A percentile compares a stretch with the other conserved stretches of the same genome.
Evolutionary conservation across 306 rosid species (phyloP).

Genomic region (Ormosia emarginata): DNA sequence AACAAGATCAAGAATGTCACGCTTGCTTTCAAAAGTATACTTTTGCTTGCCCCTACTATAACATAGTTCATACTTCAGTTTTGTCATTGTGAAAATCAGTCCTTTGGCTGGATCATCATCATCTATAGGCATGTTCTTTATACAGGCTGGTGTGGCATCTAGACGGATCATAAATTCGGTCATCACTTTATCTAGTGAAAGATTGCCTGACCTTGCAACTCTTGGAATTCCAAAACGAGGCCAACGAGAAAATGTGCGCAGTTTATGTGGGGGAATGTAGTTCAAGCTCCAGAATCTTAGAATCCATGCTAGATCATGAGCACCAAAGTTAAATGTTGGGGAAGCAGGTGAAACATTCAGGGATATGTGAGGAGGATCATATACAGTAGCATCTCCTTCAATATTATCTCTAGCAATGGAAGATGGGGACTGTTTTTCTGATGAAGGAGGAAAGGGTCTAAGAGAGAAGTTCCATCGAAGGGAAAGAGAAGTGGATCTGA

Average conservation of each 20-base stretch:
- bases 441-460: conserved; percentile 58
- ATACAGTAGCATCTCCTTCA: conserved; percentile 50
- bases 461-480: conserved; percentile 89
- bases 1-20: conserved; percentile 85
- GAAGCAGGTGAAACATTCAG: conserved; percentile 41
- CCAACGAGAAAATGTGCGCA: conserved; percentile 92
- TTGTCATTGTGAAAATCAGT: conserved; percentile 76
- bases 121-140: conserved; percentile 87
- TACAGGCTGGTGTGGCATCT: conserved; percentile 75
- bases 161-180: conserved; percentile 94
- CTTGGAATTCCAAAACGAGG: conserved; percentile 94
- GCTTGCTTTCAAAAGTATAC: conserved; percentile 87
- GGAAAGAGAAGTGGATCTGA: conserved; percentile 88
- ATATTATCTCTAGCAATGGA: conserved; percentile 36
- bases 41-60: conserved; percentile 89
- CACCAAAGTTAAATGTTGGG: conserved; percentile 87
- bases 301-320: conserved; percentile 99
- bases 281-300: conserved; percentile 72
- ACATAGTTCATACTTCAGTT: conserved; percentile 77
- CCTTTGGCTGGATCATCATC: conserved; percentile 99
- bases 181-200: conserved; percentile 93
- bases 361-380: conserved; percentile 51
- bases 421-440: conserved; percentile 41
- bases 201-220: conserved; percentile 82
- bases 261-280: conserved; percentile 91